These are phyloP conservation scores for Limonium bicolor DNA, from an alignment of 148 eudicot species.

Conservation along the genomic window DNA sequence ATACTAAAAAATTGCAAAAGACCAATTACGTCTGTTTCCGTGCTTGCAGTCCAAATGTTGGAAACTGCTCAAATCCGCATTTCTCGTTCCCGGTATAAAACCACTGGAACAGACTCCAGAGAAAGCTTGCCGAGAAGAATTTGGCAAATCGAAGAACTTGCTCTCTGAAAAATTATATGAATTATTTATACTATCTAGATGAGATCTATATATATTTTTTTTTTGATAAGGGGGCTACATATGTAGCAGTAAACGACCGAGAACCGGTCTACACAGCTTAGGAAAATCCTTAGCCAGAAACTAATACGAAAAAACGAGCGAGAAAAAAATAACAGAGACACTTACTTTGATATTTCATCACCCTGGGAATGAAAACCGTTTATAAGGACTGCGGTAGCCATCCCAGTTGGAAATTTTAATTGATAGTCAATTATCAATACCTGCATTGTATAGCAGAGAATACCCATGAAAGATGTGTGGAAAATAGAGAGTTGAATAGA, in stretches of 20 bases:
- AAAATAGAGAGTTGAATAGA: no score
- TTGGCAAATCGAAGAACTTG: conserved; percentile 32
- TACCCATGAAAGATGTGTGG: no score
- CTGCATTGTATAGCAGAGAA: no score
- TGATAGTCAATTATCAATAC: conserved; percentile 65
- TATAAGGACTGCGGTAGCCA: conserved; percentile 83
- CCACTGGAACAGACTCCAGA: conserved; percentile 71
- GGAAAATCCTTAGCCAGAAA: no score
- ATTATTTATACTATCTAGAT: no score
- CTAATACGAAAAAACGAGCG: no score
- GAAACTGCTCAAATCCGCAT: conserved; percentile 44
- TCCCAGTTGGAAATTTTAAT: conserved; percentile 60
- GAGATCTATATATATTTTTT: no score
- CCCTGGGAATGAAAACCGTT: conserved; percentile 62
- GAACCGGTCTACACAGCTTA: no score
- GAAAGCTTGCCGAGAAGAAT: conserved; percentile 56
- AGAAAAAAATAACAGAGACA: no score
- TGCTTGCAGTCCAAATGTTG: conserved; percentile 41
- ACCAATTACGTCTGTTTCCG: conserved; percentile 12
- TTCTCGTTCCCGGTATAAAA: conserved; percentile 27
- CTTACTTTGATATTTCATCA: conserved; percentile 57
- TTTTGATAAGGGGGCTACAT: no score
- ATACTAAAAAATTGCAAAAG: neutral
- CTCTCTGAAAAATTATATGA: conserved; percentile 19
- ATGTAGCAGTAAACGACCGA: no score